Percentiles rank a stretch among this genome's conserved stretches.
These are phyloP conservation scores for Fragaria nilgerrensis DNA, from an alignment of 306 rosid species.

Conservation along the genomic window DNA sequence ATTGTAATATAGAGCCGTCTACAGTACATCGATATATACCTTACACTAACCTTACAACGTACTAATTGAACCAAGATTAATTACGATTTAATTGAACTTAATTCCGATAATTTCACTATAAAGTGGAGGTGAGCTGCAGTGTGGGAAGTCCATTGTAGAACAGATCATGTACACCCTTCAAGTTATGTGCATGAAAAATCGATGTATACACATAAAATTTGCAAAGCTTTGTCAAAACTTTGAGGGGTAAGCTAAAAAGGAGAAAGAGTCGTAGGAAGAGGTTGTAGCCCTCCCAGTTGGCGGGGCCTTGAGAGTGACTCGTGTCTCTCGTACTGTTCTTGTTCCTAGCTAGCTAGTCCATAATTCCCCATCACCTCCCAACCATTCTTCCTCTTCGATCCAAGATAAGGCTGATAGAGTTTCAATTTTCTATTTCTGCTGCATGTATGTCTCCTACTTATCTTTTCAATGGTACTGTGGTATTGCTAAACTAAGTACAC, in stretches of 20 bases:
- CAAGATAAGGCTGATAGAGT: constrained; percentile 1
- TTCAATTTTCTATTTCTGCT: neutral
- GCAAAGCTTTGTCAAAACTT: neutral
- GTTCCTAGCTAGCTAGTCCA: constrained; percentile 5
- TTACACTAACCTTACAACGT: too few relatives aligned
- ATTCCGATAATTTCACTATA: neutral
- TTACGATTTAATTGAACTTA: too few relatives aligned
- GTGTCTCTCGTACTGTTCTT: constrained; percentile 10
- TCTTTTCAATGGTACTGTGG: neutral
- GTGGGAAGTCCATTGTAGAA: neutral
- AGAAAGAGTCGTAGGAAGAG: constrained; percentile 1
- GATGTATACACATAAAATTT: neutral
- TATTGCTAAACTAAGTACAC: neutral
- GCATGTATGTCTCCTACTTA: neutral
- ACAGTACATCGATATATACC: too few relatives aligned
- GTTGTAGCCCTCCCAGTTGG: constrained; percentile 7
- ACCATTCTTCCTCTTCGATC: constrained; percentile 13
- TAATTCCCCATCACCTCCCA: constrained; percentile 6
- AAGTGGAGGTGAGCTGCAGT: neutral
- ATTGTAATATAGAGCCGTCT: too few relatives aligned
- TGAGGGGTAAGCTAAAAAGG: constrained; percentile 6
- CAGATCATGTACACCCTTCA: neutral
- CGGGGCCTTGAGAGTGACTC: constrained; percentile 24
- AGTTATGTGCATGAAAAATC: neutral
- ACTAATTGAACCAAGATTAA: too few relatives aligned